Base-by-base conservation (phyloP, 2,329 filamentous ascomycete species). In the Rugonectria rugulosa region DNA sequence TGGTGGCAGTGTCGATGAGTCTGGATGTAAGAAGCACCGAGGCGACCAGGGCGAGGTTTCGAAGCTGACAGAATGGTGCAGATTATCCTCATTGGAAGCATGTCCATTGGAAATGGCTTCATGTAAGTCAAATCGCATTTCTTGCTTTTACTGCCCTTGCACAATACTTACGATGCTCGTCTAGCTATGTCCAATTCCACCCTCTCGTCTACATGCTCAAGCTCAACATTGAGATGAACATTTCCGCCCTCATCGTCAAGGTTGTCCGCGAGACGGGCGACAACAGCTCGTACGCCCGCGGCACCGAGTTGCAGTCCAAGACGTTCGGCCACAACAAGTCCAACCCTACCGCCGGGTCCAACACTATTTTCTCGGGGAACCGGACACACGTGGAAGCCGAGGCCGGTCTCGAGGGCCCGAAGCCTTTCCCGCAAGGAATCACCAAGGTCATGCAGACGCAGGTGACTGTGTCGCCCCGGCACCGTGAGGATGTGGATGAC, bases 11-110 rank as follows among this genome's bases (percentile, higher is more conserved):
- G 4, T 56, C 59, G 87, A 78, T 1, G 77, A 96, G 2, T 83
- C 81, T 21, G 70, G 64, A 6, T 90, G 90, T 23, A 88, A 88
- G 3, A 14, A 14, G 20, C 41, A 8, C 4, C 20, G 5, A 26
- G 9, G 9, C 17, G 9, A 11, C 4, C 8, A 11, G 3, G 12
- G 29, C 19, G 32, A 10, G 15, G 14, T 12, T 11, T 17, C 3
- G 10, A 29, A 23, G 15, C 34, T 47, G 12, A 53, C 15, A 15
- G 20, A 19, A 32, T 9, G 3, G 17, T 23, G 10, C 12, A 62
- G 59, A 26, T 67, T 4, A 58, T 67, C 10, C 64, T 67, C 3
- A 67, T 67, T 24, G 50, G 50, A 21, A 53, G 50, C 37, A 53
- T 53, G 50, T 53, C 50, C 14, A 53, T 53, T 34, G 50, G 50